phyloP scores from a whole-genome alignment of 2,329 filamentous ascomycete genomes.

The Tolypocladium ophioglossoides region DNA sequence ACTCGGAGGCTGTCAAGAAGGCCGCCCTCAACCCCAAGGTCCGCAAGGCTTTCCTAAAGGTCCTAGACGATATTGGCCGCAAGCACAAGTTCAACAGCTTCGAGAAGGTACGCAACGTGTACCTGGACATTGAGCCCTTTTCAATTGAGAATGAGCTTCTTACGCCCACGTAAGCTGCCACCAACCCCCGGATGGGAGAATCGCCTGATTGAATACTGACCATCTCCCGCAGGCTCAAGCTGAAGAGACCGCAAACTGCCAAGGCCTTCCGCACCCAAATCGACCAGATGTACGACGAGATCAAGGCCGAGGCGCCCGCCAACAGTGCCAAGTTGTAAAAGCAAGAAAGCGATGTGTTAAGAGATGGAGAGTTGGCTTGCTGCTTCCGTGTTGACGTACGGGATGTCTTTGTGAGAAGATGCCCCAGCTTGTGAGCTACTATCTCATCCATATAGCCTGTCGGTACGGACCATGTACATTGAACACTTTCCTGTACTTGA shows the following conservation, averaged over 20 bases:
- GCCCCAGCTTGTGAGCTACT: not conserved
- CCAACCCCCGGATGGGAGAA: not conserved
- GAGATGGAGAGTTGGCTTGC: not conserved
- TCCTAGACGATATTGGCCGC: conserved; percentile 68
- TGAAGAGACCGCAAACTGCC: conserved; percentile 47
- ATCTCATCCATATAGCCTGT: not conserved
- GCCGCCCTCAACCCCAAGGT: conserved; percentile 62
- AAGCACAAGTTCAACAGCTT: conserved; percentile 87
- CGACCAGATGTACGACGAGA: conserved; percentile 45
- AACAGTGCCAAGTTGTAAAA: conserved; percentile 35
- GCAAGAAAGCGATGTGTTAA: not conserved
- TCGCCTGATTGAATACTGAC: conserved; percentile 7
- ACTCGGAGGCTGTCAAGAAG: conserved; percentile 55
- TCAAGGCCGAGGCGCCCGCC: conserved; percentile 26
- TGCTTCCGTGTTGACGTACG: not conserved
- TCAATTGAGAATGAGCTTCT: conserved; percentile 84
- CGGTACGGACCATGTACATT: not conserved
- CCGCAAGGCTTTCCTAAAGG: conserved; percentile 61
- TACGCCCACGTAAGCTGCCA: conserved; percentile 69
- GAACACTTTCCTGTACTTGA: not conserved
- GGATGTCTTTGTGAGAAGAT: not conserved
- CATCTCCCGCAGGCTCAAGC: conserved; percentile 36
- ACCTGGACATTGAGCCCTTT: conserved; percentile 80
- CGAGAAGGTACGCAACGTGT: conserved; percentile 66
- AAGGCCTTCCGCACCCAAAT: conserved; percentile 43